phyloP scores from a whole-genome alignment of 306 rosid genomes.

The Oxytropis ochrocephala region DNA sequence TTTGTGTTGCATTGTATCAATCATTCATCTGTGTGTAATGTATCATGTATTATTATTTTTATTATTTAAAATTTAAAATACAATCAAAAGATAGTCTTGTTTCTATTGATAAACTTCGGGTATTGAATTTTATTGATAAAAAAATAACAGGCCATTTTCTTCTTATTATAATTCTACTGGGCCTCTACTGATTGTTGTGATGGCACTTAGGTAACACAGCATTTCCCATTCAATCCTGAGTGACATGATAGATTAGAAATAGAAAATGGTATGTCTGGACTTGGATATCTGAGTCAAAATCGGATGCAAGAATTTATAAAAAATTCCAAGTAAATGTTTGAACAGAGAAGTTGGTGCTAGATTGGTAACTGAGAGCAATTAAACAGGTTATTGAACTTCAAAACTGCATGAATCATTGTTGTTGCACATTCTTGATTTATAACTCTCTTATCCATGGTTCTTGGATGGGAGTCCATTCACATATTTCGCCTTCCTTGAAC shows the following conservation, averaged over 20 bases:
- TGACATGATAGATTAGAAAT: background rate
- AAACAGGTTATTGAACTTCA: slow-evolving; percentile 12
- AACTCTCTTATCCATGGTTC: slow-evolving; percentile 81
- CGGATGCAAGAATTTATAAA: slow-evolving; percentile 1
- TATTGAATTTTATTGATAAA: too few relatives aligned
- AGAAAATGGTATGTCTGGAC: background rate
- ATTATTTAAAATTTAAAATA: background rate
- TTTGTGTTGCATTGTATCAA: slow-evolving; percentile 26
- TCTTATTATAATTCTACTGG: too few relatives aligned
- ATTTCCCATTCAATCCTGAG: background rate
- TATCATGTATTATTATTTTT: slow-evolving; percentile 1
- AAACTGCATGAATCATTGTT: slow-evolving; percentile 15
- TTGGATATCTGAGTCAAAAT: background rate
- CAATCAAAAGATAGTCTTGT: background rate
- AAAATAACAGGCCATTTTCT: too few relatives aligned
- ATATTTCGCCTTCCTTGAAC: slow-evolving; percentile 86
- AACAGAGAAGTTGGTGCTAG: background rate
- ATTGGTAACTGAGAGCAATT: slow-evolving; percentile 11
- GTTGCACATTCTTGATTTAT: slow-evolving; percentile 17
- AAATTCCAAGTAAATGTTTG: background rate
- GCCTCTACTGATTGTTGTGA: too few relatives aligned
- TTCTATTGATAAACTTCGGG: too few relatives aligned
- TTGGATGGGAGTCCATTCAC: slow-evolving; percentile 66
- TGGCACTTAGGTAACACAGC: too few relatives aligned
- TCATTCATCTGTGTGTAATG: too few relatives aligned